A percentile compares a stretch with the other conserved stretches of the same genome.
Conservation (phyloP, 2,329 filamentous ascomycete genomes). For the Aspergillus jensenii region DNA sequence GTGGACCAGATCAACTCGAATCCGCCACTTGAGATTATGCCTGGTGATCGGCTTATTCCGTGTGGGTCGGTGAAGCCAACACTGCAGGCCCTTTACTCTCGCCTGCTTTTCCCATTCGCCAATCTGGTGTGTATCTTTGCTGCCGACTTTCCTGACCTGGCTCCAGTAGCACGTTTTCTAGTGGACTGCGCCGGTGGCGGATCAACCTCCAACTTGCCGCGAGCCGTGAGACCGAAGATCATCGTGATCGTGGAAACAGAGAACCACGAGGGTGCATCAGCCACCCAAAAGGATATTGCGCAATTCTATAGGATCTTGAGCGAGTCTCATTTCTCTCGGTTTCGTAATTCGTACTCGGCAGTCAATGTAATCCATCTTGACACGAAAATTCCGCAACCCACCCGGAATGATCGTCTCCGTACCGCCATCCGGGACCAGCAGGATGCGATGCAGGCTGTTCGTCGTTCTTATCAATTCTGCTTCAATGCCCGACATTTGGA, state of each 20-base stretch:
- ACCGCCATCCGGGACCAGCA: neutral
- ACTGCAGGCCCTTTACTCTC: neutral
- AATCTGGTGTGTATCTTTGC: slow-evolving; percentile 5
- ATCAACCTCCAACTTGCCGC: neutral
- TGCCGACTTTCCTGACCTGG: neutral
- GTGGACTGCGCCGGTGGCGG: neutral
- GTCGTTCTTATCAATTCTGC: neutral
- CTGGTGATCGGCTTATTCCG: neutral
- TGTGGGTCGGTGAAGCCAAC: neutral
- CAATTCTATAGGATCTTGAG: neutral
- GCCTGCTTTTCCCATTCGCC: slow-evolving; percentile 2
- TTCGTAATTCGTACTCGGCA: neutral
- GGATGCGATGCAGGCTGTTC: neutral
- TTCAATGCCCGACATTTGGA: neutral
- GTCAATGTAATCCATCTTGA: neutral
- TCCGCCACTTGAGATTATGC: neutral
- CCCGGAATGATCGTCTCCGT: neutral
- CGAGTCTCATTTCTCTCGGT: neutral
- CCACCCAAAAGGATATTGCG: neutral
- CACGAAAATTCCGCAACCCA: neutral
- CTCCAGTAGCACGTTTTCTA: neutral
- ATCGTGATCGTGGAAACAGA: slow-evolving; percentile 3
- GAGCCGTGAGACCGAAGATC: neutral
- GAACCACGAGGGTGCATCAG: no score
- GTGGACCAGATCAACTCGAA: neutral